Percentiles rank a stretch among this genome's conserved stretches.
Evolutionary conservation across 352 stramenopile species (phyloP).

Genomic region (Globisporangium iwayamae): DNA sequence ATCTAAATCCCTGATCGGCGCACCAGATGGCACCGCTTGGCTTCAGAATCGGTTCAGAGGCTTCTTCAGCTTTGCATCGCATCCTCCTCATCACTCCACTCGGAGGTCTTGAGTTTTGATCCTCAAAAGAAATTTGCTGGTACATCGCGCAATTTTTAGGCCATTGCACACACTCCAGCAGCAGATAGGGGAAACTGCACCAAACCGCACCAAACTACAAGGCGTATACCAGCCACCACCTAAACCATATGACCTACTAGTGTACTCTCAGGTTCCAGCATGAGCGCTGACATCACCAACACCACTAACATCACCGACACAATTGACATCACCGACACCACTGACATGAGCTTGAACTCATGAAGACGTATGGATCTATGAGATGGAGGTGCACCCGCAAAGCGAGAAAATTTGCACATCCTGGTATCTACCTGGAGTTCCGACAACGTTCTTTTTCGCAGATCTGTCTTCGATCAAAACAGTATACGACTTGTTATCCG

Average conservation of each 20-base stretch:
- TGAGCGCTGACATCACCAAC: too few relatives aligned
- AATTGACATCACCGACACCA: too few relatives aligned
- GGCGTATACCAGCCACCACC: neutral
- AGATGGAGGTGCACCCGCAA: neutral
- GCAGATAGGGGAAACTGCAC: neutral
- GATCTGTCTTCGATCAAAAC: neutral
- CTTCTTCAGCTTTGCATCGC: conserved; percentile 5
- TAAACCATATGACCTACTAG: too few relatives aligned
- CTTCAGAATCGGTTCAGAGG: conserved; percentile 2
- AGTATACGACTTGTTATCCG: neutral
- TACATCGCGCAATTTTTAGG: neutral
- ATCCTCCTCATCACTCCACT: neutral
- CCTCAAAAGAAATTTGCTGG: neutral
- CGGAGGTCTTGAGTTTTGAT: neutral
- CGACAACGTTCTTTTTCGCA: neutral
- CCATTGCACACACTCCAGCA: neutral
- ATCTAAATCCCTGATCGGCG: neutral
- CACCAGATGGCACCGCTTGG: neutral
- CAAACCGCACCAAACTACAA: neutral
- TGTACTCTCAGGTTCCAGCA: too few relatives aligned
- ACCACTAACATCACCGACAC: too few relatives aligned
- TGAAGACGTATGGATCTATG: too few relatives aligned
- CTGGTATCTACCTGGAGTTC: neutral
- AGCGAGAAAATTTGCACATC: neutral
- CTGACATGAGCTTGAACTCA: too few relatives aligned